A percentile compares a stretch with the other conserved stretches of the same genome.
These are phyloP conservation scores for Starmerella lactis-condensi DNA, from an alignment of 805 yeast genomes.

Conservation along the genomic window DNA sequence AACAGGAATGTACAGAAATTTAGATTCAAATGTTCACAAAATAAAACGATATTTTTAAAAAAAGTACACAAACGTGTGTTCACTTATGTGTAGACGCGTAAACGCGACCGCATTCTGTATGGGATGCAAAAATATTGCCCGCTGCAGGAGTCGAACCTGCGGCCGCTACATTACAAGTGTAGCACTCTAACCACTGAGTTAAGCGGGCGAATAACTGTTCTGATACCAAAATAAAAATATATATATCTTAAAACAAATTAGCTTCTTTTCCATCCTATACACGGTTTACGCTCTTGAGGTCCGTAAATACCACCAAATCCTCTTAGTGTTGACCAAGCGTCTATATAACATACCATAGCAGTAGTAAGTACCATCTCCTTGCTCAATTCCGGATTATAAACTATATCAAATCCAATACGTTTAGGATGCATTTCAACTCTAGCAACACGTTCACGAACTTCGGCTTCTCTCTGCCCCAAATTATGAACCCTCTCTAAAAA, in stretches of 20 bases:
- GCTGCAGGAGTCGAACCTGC: constrained; percentile 18
- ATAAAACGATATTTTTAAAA: not conserved
- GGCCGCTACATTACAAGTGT: constrained; percentile 17
- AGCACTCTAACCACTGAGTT: constrained; percentile 17
- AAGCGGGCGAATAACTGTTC: constrained; percentile 9
- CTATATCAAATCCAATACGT: constrained; percentile 39
- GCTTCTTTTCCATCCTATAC: constrained; percentile 18
- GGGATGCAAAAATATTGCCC: constrained; percentile 11
- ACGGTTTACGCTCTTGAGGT: constrained; percentile 22
- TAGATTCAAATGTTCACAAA: not conserved
- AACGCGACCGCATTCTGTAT: too few relatives aligned
- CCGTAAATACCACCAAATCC: constrained; percentile 49
- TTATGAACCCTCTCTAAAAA: constrained; percentile 40
- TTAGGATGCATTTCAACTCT: constrained; percentile 37
- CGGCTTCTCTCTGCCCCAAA: constrained; percentile 45
- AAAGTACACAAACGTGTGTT: too few relatives aligned
- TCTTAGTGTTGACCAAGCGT: constrained; percentile 46
- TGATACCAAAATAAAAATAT: not conserved
- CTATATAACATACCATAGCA: constrained; percentile 42
- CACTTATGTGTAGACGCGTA: too few relatives aligned
- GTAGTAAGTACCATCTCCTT: constrained; percentile 40
- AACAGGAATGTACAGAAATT: not conserved
- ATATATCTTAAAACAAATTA: constrained; percentile 3
- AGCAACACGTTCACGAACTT: constrained; percentile 46
- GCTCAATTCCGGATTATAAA: constrained; percentile 36